A percentile compares a stretch with the other conserved stretches of the same genome.
phyloP scores from a whole-genome alignment of 139 green algal species.

The Coelastrella sp. region DNA sequence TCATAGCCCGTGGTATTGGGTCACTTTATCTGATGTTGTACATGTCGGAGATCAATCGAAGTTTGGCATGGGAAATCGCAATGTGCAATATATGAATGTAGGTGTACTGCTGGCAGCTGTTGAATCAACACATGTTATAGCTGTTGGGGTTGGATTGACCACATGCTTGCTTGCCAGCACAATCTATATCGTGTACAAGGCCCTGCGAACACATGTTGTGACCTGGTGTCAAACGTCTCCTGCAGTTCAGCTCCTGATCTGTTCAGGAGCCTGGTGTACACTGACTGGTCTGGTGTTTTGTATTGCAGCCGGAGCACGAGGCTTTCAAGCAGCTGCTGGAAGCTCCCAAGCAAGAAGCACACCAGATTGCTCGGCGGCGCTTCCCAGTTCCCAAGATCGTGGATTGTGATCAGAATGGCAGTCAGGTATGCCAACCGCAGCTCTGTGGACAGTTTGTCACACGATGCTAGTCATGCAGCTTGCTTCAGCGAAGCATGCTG shows the following conservation, averaged over 20 bases:
- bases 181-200: too few relatives aligned
- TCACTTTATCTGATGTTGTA: background rate
- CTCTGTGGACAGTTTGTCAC: too few relatives aligned
- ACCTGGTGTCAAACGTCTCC: background rate
- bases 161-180: too few relatives aligned
- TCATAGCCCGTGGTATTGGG: background rate
- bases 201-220: too few relatives aligned
- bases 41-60: background rate
- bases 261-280: background rate
- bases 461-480: too few relatives aligned
- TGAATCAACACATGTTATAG: too few relatives aligned
- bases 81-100: too few relatives aligned
- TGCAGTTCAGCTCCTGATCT: background rate
- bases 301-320: slow-evolving; percentile 90
- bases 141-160: too few relatives aligned
- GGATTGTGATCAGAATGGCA: slow-evolving; percentile 98
- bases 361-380: slow-evolving; percentile 75
- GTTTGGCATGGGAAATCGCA: background rate
- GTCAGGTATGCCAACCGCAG: slow-evolving; percentile 63
- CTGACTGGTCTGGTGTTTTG: slow-evolving; percentile 35
- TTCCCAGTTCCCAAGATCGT: slow-evolving; percentile 96
- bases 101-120: too few relatives aligned
- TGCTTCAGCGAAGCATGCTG: too few relatives aligned
- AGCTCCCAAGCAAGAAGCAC: slow-evolving; percentile 72
- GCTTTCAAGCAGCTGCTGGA: slow-evolving; percentile 91